Conservation (phyloP, 2,329 filamentous ascomycete species). For the Penicillium sp. region DNA sequence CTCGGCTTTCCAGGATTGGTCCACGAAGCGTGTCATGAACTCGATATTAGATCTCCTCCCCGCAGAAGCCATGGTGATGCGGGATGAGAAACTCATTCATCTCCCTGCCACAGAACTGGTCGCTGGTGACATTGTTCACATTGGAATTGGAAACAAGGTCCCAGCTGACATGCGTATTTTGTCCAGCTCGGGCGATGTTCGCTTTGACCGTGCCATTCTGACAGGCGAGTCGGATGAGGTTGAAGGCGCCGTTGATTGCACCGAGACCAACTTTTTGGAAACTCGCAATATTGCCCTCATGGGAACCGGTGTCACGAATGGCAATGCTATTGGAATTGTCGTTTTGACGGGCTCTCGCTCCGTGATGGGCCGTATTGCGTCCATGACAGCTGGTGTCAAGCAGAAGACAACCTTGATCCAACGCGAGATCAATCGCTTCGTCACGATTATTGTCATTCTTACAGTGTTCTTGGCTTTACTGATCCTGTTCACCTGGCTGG, state of each 20-base stretch:
- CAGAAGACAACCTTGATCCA: constrained; percentile 68
- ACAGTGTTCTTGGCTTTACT: constrained; percentile 63
- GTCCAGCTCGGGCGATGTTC: constrained; percentile 67
- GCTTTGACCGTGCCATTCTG: constrained; percentile 72
- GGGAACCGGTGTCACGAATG: constrained; percentile 73
- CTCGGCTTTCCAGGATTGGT: constrained; percentile 73
- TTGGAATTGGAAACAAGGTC: constrained; percentile 72
- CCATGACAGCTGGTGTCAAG: constrained; percentile 70
- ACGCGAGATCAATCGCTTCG: constrained; percentile 71
- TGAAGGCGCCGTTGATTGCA: constrained; percentile 62
- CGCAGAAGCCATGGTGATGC: constrained; percentile 65
- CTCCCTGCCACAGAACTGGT: constrained; percentile 65
- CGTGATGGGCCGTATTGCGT: constrained; percentile 74
- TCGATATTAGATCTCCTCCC: constrained; percentile 77
- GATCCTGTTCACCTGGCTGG: constrained; percentile 57
- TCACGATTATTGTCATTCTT: constrained; percentile 66
- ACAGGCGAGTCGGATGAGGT: constrained; percentile 71
- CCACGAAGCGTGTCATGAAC: constrained; percentile 72
- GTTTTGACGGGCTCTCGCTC: constrained; percentile 70
- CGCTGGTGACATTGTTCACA: constrained; percentile 67
- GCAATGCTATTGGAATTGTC: constrained; percentile 66
- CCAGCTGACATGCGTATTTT: constrained; percentile 74
- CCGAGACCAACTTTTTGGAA: constrained; percentile 73
- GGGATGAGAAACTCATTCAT: constrained; percentile 58
- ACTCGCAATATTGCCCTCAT: constrained; percentile 75